A percentile compares a stretch with the other conserved stretches of the same genome.
Evolutionary conservation across 1,284 basidiomycete species (phyloP).

Genomic region (Gastroboletus turbinatus): DNA sequence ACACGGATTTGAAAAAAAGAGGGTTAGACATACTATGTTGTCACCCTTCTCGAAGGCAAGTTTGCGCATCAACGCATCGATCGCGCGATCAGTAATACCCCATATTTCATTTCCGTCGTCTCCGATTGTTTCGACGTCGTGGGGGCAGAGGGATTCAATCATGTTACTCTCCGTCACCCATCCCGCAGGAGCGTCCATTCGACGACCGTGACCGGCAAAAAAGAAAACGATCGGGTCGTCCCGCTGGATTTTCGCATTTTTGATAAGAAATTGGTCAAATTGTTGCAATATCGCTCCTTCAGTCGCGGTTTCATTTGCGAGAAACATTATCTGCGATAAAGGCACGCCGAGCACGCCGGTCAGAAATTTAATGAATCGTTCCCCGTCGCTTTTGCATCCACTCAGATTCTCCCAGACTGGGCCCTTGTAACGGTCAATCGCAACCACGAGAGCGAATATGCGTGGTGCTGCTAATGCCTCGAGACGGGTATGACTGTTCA

Average conservation of each 20-base stretch:
- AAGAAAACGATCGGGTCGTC: slow-evolving; percentile 65
- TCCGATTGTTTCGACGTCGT: slow-evolving; percentile 46
- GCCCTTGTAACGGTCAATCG: slow-evolving; percentile 51
- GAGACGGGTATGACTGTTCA: not conserved
- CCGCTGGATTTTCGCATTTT: slow-evolving; percentile 50
- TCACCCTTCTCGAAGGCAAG: slow-evolving; percentile 55
- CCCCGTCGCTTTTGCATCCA: slow-evolving; percentile 57
- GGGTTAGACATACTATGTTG: slow-evolving; percentile 43
- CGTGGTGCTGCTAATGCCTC: slow-evolving; percentile 8
- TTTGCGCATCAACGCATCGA: slow-evolving; percentile 50
- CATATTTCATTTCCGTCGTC: slow-evolving; percentile 40
- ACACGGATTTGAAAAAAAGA: not conserved
- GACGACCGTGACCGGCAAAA: slow-evolving; percentile 64
- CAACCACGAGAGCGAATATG: slow-evolving; percentile 60
- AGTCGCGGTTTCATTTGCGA: slow-evolving; percentile 55
- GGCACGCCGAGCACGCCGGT: slow-evolving; percentile 52
- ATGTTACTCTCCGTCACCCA: slow-evolving; percentile 47
- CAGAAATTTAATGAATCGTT: slow-evolving; percentile 50
- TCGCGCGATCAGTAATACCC: slow-evolving; percentile 45
- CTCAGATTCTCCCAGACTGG: slow-evolving; percentile 51
- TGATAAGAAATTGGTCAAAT: slow-evolving; percentile 51
- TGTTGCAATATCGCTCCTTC: slow-evolving; percentile 47
- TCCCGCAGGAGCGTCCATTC: slow-evolving; percentile 45
- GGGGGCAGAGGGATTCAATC: slow-evolving; percentile 56
- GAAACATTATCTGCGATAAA: slow-evolving; percentile 48